phyloP scores from a whole-genome alignment of 2,329 filamentous ascomycete species.

The Blastomyces emzantsi region DNA sequence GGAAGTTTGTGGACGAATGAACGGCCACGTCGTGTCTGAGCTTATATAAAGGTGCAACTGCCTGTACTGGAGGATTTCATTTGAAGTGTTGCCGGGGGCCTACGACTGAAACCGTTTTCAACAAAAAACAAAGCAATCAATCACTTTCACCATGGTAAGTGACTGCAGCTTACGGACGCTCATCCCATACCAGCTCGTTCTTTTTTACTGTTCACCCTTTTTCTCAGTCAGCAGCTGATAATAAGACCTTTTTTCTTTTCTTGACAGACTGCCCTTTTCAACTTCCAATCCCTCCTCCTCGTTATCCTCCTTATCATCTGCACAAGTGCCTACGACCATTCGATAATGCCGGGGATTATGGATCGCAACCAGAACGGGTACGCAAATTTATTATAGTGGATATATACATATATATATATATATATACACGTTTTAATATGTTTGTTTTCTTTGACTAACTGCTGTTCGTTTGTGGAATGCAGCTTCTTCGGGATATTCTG shows the following conservation, averaged over 20 bases:
- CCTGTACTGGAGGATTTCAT: not conserved
- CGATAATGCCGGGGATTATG: conserved; percentile 78
- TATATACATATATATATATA: too few relatives aligned
- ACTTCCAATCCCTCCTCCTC: conserved; percentile 93
- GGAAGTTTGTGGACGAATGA: not conserved
- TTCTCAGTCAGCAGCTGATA: not conserved
- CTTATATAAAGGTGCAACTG: not conserved
- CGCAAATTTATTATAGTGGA: conserved; percentile 18
- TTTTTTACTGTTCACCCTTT: not conserved
- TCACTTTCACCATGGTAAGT: conserved; percentile 3
- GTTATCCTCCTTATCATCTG: conserved; percentile 93
- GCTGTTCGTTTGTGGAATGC: conserved; percentile 5
- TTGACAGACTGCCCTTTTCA: conserved; percentile 84
- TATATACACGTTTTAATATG: not conserved
- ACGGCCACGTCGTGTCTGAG: not conserved
- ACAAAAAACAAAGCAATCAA: conserved; percentile 3
- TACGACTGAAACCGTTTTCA: not conserved
- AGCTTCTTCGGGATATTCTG: conserved; percentile 82
- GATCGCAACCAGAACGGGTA: conserved; percentile 91
- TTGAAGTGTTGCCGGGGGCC: not conserved
- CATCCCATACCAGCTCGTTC: not conserved
- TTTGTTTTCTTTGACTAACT: conserved; percentile 8
- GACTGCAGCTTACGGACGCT: not conserved
- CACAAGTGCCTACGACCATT: conserved; percentile 89
- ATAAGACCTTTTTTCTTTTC: not conserved